These are phyloP conservation scores for Cyclostephanos tholiformis DNA, from an alignment of 108 stramenopile genomes.

Conservation along the genomic window DNA sequence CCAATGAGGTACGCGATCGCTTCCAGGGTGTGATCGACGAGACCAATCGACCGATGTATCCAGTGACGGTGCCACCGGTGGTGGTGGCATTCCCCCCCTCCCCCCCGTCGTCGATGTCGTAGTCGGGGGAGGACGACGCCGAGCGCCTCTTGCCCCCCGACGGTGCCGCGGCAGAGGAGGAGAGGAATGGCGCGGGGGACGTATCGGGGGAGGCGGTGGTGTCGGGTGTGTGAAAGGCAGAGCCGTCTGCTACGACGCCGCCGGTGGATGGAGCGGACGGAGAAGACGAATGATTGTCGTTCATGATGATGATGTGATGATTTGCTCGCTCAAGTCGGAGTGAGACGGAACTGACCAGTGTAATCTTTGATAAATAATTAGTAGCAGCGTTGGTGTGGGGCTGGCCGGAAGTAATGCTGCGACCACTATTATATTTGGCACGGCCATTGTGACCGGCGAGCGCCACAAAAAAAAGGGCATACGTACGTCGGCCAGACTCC, in stretches of 20 bases:
- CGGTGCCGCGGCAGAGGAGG: conserved; percentile 3
- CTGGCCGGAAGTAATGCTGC: too few species aligned
- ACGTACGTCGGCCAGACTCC: too few species aligned
- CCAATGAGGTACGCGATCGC: conserved; percentile 19
- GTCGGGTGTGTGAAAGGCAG: conserved; percentile 25
- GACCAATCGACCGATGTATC: conserved; percentile 1
- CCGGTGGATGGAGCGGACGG: conserved; percentile 11
- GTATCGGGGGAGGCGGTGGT: neutral
- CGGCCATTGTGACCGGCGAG: too few species aligned
- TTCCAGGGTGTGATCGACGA: conserved; percentile 17
- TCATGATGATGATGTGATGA: neutral
- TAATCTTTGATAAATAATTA: too few species aligned
- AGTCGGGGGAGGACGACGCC: conserved; percentile 1
- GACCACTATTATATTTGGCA: too few species aligned
- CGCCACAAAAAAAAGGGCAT: too few species aligned
- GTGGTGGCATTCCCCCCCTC: neutral
- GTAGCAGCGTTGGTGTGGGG: too few species aligned
- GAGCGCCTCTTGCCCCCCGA: conserved; percentile 19
- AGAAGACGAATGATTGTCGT: neutral
- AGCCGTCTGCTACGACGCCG: neutral
- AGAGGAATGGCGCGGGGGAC: conserved; percentile 6
- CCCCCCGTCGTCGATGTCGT: neutral
- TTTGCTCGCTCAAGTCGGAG: too few species aligned
- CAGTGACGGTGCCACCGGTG: conserved; percentile 4
- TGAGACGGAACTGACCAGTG: too few species aligned